phyloP scores from a whole-genome alignment of 1,139 yeast genomes.

The Chernovozyma sophiae-reginae region DNA sequence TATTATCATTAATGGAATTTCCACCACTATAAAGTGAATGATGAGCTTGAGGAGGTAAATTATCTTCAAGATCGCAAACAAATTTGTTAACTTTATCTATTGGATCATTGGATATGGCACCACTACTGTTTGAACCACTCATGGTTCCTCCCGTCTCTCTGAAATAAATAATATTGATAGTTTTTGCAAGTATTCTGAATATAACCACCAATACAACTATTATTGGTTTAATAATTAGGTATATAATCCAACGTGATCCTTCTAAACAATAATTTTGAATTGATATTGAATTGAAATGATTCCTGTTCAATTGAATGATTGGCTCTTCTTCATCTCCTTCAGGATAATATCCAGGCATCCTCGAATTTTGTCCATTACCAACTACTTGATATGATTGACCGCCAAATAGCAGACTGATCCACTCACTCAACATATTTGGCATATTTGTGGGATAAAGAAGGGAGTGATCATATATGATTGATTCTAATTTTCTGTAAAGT shows the following conservation, averaged over 20 bases:
- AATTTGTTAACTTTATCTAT: constrained; percentile 33
- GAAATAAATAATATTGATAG: constrained; percentile 26
- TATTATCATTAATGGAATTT: not conserved
- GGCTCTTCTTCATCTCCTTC: not conserved
- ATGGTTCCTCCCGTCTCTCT: constrained; percentile 13
- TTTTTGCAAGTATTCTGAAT: constrained; percentile 22
- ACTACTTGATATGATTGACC: not conserved
- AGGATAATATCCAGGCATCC: constrained; percentile 7
- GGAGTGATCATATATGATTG: too few species aligned
- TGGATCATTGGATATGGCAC: constrained; percentile 21
- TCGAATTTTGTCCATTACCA: not conserved
- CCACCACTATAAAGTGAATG: constrained; percentile 2
- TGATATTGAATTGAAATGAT: constrained; percentile 2
- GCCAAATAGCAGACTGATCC: not conserved
- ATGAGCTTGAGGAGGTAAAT: constrained; percentile 20
- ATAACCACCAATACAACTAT: constrained; percentile 21
- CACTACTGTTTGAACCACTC: not conserved
- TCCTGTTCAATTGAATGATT: constrained; percentile 1
- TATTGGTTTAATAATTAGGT: constrained; percentile 27
- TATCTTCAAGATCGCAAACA: constrained; percentile 34
- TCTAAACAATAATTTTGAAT: not conserved
- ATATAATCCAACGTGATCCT: constrained; percentile 13
- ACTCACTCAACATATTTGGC: not conserved
- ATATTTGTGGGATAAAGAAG: too few species aligned
- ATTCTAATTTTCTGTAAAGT: too few species aligned